Evolutionary conservation across 2,329 filamentous ascomycete species (phyloP).

Genomic region (Coniochaeta sp.): DNA sequence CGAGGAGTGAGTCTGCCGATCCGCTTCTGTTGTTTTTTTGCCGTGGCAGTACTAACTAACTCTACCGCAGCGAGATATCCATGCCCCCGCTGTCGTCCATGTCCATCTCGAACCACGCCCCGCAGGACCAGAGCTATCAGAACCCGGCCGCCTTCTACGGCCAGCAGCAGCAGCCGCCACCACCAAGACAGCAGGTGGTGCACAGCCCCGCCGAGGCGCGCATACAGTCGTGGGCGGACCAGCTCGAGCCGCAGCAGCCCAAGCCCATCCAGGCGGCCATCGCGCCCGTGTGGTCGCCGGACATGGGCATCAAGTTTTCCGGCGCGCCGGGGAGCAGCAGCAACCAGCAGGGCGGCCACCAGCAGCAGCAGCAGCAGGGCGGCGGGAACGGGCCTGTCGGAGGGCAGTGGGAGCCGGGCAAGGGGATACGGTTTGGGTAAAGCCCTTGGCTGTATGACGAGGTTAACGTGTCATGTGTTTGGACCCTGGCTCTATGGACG

Average conservation of each 20-base stretch:
- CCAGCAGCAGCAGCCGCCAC: constrained; percentile 11
- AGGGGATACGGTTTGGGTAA: constrained; percentile 50
- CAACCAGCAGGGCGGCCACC: constrained; percentile 5
- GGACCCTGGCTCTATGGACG: neutral
- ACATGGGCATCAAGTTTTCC: constrained; percentile 74
- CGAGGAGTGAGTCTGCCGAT: constrained; percentile 54
- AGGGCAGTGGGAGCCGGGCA: constrained; percentile 52
- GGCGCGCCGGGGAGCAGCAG: constrained; percentile 16
- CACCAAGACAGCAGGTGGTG: constrained; percentile 16
- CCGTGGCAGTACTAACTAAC: neutral
- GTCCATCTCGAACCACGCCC: constrained; percentile 22
- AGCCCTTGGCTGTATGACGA: neutral
- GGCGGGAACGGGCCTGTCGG: constrained; percentile 13
- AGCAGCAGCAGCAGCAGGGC: constrained; percentile 7
- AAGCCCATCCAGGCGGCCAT: constrained; percentile 38
- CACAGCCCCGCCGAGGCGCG: constrained; percentile 35
- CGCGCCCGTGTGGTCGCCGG: constrained; percentile 59
- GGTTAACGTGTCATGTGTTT: neutral
- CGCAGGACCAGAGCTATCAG: constrained; percentile 10
- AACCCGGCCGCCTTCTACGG: constrained; percentile 15
- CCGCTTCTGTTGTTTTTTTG: constrained; percentile 2
- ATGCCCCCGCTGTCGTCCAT: constrained; percentile 44
- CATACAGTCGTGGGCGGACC: constrained; percentile 50
- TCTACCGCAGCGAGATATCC: constrained; percentile 34
- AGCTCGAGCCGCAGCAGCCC: constrained; percentile 48